Conservation (phyloP, 2,329 filamentous ascomycete genomes). For the Dendrostoma leiphaemia region DNA sequence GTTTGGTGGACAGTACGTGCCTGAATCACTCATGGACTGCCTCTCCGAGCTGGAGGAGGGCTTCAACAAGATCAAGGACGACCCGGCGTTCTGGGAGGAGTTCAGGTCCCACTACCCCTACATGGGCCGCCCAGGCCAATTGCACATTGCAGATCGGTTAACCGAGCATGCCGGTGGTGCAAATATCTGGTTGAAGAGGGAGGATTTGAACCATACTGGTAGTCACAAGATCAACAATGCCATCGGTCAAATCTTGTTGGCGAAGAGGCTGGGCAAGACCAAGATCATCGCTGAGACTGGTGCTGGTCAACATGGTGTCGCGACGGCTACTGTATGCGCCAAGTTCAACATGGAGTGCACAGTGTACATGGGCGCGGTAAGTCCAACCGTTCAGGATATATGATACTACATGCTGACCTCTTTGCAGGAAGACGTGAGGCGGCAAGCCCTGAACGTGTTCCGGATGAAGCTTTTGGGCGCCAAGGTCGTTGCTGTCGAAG, state of each 20-base stretch:
- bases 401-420: slow-evolving; percentile 23
- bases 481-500: slow-evolving; percentile 87
- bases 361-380: slow-evolving; percentile 89
- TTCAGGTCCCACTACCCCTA: slow-evolving; percentile 94
- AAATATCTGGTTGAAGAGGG: slow-evolving; percentile 96
- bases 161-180: slow-evolving; percentile 88
- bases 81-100: slow-evolving; percentile 94
- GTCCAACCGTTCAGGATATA: slow-evolving; percentile 20
- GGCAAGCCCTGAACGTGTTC: slow-evolving; percentile 97
- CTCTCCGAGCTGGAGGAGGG: slow-evolving; percentile 85
- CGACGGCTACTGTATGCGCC: slow-evolving; percentile 94
- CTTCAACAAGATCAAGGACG: slow-evolving; percentile 83
- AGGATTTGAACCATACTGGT: slow-evolving; percentile 96
- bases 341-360: slow-evolving; percentile 99
- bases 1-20: slow-evolving; percentile 96
- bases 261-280: slow-evolving; percentile 84
- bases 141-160: slow-evolving; percentile 84
- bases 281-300: slow-evolving; percentile 98
- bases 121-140: slow-evolving; percentile 90
- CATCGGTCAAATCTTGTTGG: slow-evolving; percentile 86
- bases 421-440: slow-evolving; percentile 77
- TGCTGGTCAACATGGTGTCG: slow-evolving; percentile 95
- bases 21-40: slow-evolving; percentile 97
- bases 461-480: slow-evolving; percentile 95
- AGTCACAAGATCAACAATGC: slow-evolving; percentile 99